A percentile compares a stretch with the other conserved stretches of the same genome.
These are phyloP conservation scores for Hansenula sp. DNA, from an alignment of 1,139 yeast genomes.

Conservation along the genomic window DNA sequence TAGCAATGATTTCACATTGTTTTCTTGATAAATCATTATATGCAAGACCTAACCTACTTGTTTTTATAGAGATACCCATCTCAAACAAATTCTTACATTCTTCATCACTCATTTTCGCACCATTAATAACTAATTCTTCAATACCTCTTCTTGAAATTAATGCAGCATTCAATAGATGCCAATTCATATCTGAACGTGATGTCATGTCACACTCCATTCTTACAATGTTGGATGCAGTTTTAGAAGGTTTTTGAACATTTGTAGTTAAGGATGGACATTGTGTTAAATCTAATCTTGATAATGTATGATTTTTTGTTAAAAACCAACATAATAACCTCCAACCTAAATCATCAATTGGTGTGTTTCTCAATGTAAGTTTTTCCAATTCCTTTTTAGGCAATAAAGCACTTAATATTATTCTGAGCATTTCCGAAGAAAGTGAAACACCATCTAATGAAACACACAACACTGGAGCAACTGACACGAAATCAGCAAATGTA, in stretches of 20 bases:
- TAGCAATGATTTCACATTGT: constrained; percentile 47
- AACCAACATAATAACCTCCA: constrained; percentile 73
- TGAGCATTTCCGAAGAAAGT: constrained; percentile 59
- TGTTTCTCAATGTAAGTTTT: constrained; percentile 65
- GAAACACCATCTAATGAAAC: constrained; percentile 67
- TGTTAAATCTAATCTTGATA: constrained; percentile 59
- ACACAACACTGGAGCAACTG: constrained; percentile 70
- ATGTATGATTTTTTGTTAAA: constrained; percentile 52
- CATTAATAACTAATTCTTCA: constrained; percentile 67
- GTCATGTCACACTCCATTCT: constrained; percentile 59
- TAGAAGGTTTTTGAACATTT: constrained; percentile 48
- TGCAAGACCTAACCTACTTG: constrained; percentile 62
- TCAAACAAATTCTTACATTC: constrained; percentile 55
- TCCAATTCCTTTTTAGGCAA: constrained; percentile 57
- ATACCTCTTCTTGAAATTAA: constrained; percentile 65
- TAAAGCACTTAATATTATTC: constrained; percentile 57
- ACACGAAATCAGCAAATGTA: constrained; percentile 69
- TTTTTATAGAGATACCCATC: constrained; percentile 46
- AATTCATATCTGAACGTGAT: constrained; percentile 68
- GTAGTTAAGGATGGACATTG: constrained; percentile 63
- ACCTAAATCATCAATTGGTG: constrained; percentile 63
- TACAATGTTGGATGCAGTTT: constrained; percentile 25
- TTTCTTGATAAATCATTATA: constrained; percentile 52
- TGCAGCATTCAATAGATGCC: constrained; percentile 69
- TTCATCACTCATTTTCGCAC: constrained; percentile 57